These are phyloP conservation scores for Yamadazyma friedrichii DNA, from an alignment of 1,139 yeast genomes.

Conservation along the genomic window DNA sequence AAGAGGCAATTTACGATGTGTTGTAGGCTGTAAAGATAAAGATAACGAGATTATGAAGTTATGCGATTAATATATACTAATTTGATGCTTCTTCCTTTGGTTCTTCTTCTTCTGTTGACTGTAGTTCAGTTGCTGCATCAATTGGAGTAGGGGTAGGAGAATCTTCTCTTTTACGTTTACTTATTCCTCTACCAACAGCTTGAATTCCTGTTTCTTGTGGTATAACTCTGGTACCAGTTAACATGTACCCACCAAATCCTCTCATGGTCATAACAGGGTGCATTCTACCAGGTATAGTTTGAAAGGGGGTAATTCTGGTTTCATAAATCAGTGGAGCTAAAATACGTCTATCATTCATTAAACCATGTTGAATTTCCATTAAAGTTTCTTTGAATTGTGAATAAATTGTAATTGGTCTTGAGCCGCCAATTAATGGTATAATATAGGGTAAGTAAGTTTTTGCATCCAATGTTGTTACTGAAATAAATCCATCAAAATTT, in stretches of 20 bases:
- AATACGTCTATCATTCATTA: conserved; percentile 64
- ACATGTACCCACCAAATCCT: conserved; percentile 87
- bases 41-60: conserved; percentile 1
- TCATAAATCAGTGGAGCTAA: conserved; percentile 84
- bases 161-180: conserved; percentile 21
- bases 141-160: not conserved
- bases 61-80: conserved; percentile 2
- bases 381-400: conserved; percentile 78
- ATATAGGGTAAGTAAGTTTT: conserved; percentile 63
- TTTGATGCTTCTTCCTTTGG: conserved; percentile 1
- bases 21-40: conserved; percentile 32
- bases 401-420: conserved; percentile 82
- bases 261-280: conserved; percentile 95
- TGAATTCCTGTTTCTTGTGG: conserved; percentile 59
- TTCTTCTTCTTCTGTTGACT: not conserved
- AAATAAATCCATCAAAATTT: conserved; percentile 74
- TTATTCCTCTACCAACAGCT: conserved; percentile 55
- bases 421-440: conserved; percentile 73
- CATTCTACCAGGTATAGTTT: conserved; percentile 88
- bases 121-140: not conserved
- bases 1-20: conserved; percentile 35
- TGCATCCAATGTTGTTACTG: conserved; percentile 71
- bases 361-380: conserved; percentile 66
- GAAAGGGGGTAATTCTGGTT: conserved; percentile 81
- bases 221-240: conserved; percentile 76